Base-by-base conservation (phyloP, 2,329 filamentous ascomycete genomes). In the Nigrospora sphaerica region DNA sequence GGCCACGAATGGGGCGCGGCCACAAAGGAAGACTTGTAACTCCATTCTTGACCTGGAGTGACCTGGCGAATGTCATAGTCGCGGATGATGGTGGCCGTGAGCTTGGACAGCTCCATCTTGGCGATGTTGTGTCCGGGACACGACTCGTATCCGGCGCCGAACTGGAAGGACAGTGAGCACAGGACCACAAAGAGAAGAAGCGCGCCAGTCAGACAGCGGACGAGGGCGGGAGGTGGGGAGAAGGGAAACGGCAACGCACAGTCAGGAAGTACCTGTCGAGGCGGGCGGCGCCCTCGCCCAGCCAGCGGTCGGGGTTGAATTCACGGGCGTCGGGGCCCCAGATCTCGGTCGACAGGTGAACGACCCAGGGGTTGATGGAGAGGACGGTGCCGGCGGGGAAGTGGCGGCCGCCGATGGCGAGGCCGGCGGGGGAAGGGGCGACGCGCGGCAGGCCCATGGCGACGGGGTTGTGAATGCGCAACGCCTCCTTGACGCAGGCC, bases 401-500 rank as follows among this genome's bases (percentile, higher is more conserved):
- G 39, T 16, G 32, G 7, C 16, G 12, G 12, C 47, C 48, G 7
- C 45, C 50, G 32, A 52, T 43, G 11, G 17, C 36, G 18, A 52
- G 18, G 6, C 50, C 50, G 4, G 48, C 50, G 5, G 23, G 23
- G 14, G 39, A 42, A 0, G 50, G 48, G 18, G 43, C 50, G 12
- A 47, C 46, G n/a, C 50, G 45, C 12, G 50, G 45, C 9, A 52
- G 38, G 12, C 45, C 40, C 43, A 47, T 42, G 18, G 37, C 14
- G 14, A 48, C 54, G 9, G 56, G 49, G 1, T 53, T 50, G 33
- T 50, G 48, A 32, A 60, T 23, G 17, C 58, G 49, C 32, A 61
- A 45, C 9, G 50, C 38, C 35, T 61, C 58, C 46, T 56, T 57
- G 28, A 58, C 47, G 42, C 54, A 57, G 19, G 58, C 58, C 17